phyloP scores from a whole-genome alignment of 805 yeast species.

The Komagataella pastoris region DNA sequence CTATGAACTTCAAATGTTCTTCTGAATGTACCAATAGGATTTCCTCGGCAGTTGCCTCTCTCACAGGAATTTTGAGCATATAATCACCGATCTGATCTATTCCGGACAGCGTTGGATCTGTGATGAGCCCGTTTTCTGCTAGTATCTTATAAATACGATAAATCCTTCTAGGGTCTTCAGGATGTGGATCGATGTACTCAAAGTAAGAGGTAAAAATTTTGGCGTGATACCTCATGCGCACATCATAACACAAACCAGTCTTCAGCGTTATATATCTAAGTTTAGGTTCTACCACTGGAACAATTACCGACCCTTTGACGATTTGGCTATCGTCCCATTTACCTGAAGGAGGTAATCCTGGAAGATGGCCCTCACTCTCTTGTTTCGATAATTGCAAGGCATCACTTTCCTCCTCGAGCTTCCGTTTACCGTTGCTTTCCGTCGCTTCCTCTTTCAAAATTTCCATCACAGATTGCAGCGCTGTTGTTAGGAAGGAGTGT shows the following conservation, averaged over 20 bases:
- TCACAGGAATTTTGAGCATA: conserved; percentile 80
- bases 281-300: conserved; percentile 52
- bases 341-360: neutral
- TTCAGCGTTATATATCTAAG: conserved; percentile 63
- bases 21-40: conserved; percentile 75
- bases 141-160: conserved; percentile 86
- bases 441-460: neutral
- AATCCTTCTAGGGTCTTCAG: conserved; percentile 95
- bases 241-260: conserved; percentile 94
- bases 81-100: conserved; percentile 67
- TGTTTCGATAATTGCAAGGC: neutral
- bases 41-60: conserved; percentile 83
- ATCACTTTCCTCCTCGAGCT: neutral
- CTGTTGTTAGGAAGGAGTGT: neutral
- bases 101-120: conserved; percentile 64
- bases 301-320: conserved; percentile 20
- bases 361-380: neutral
- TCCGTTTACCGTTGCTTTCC: neutral
- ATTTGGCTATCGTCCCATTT: conserved; percentile 14
- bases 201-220: conserved; percentile 82
- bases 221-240: conserved; percentile 94
- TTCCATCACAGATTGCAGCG: neutral
- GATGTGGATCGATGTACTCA: conserved; percentile 96
- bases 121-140: conserved; percentile 86
- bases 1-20: conserved; percentile 65